Evolutionary conservation across 179 eudicot species (phyloP).

Genomic region (Nepenthes alata): DNA sequence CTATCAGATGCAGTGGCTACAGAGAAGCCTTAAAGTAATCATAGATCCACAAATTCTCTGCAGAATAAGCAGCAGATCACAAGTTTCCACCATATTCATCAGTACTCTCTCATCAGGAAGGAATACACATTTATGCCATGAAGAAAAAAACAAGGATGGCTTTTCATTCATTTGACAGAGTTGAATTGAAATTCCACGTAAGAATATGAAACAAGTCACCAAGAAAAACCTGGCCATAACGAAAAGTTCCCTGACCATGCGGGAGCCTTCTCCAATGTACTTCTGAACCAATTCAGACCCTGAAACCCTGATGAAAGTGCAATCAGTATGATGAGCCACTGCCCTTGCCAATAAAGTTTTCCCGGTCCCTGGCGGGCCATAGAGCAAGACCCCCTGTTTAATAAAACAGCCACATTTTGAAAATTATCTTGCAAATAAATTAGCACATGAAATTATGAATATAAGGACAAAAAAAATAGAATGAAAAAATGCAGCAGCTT

Average conservation of each 20-base stretch:
- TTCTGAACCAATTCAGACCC: conserved; percentile 92
- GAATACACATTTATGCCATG: too few relatives aligned
- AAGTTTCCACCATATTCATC: too few relatives aligned
- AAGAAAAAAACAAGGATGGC: too few relatives aligned
- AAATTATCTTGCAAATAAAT: too few relatives aligned
- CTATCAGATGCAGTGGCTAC: too few relatives aligned
- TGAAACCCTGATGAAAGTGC: conserved; percentile 80
- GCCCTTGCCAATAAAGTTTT: conserved; percentile 82
- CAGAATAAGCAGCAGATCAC: too few relatives aligned
- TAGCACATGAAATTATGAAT: too few relatives aligned
- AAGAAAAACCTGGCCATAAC: conserved; percentile 80
- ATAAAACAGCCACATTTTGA: background rate
- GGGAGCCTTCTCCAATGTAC: conserved; percentile 89
- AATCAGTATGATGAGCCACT: conserved; percentile 84
- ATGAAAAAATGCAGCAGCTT: too few relatives aligned
- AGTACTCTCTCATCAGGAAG: too few relatives aligned
- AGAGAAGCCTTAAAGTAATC: too few relatives aligned
- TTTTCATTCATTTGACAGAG: background rate
- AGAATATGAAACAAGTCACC: background rate
- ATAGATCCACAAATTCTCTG: too few relatives aligned
- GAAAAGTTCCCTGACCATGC: conserved; percentile 92
- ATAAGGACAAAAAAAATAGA: too few relatives aligned
- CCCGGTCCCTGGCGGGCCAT: conserved; percentile 94
- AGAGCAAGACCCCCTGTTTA: conserved; percentile 65
- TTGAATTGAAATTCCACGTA: background rate